These are phyloP conservation scores for Cystofilobasidium bisporidii DNA, from an alignment of 768 basidiomycete species.

Conservation along the genomic window DNA sequence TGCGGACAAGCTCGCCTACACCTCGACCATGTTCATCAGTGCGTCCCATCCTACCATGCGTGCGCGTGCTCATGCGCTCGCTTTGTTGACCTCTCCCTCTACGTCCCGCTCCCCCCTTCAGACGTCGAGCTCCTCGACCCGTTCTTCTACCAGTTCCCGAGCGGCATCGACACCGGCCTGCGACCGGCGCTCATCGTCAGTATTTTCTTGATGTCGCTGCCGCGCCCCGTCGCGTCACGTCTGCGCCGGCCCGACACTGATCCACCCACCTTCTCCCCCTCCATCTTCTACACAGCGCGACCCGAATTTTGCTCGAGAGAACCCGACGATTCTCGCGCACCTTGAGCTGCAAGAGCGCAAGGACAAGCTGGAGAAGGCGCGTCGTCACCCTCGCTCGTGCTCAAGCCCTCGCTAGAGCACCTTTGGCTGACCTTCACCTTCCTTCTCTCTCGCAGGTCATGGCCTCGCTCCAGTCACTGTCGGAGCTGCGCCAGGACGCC, in stretches of 20 bases:
- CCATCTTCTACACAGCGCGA: slow-evolving; percentile 10
- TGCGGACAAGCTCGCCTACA: slow-evolving; percentile 90
- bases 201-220: too few relatives aligned
- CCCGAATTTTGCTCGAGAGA: slow-evolving; percentile 83
- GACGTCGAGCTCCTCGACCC: slow-evolving; percentile 92
- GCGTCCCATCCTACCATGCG: background rate
- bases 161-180: slow-evolving; percentile 88
- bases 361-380: slow-evolving; percentile 89
- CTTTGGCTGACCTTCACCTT: slow-evolving; percentile 19
- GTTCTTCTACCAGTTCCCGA: slow-evolving; percentile 97
- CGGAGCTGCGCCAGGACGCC: slow-evolving; percentile 68
- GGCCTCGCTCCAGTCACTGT: slow-evolving; percentile 86
- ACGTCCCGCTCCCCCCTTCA: background rate
- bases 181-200: slow-evolving; percentile 76
- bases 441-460: slow-evolving; percentile 55
- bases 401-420: too few relatives aligned
- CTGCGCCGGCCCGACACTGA: too few relatives aligned
- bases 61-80: background rate
- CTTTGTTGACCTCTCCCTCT: background rate
- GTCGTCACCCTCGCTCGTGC: slow-evolving; percentile 22
- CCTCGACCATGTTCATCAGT: slow-evolving; percentile 92
- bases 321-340: slow-evolving; percentile 75
- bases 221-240: too few relatives aligned
- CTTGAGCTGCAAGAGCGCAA: slow-evolving; percentile 92
- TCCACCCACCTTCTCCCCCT: background rate